A percentile compares a stretch with the other conserved stretches of the same genome.
Conservation (phyloP, 352 stramenopile species). For the Peronospora belbahrii region DNA sequence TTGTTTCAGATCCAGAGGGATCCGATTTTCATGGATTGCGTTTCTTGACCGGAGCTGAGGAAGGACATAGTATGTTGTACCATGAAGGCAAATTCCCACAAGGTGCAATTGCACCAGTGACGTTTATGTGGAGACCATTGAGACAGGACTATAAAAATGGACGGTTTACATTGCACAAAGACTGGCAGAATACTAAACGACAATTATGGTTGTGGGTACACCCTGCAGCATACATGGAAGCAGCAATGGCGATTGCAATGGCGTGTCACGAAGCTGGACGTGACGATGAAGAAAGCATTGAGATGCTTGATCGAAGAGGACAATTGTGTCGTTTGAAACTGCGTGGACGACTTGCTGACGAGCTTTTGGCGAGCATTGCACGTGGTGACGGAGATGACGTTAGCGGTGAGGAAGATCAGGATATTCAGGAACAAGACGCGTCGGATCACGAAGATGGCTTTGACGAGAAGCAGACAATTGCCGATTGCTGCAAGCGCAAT, state of each 20-base stretch:
- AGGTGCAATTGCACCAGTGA: conserved; percentile 60
- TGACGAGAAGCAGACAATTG: conserved; percentile 3
- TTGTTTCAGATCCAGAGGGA: conserved; percentile 55
- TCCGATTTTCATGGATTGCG: conserved; percentile 52
- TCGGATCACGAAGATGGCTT: conserved; percentile 60
- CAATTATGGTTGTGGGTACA: conserved; percentile 81
- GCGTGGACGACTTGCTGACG: conserved; percentile 40
- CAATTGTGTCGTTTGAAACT: conserved; percentile 58
- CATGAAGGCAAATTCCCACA: conserved; percentile 44
- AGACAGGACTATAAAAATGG: conserved; percentile 18
- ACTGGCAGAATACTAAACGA: conserved; percentile 41
- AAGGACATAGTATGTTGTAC: conserved; percentile 50
- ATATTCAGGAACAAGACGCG: conserved; percentile 8
- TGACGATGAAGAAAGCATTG: conserved; percentile 37
- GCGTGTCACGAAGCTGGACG: conserved; percentile 43
- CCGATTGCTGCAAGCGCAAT: conserved; percentile 9
- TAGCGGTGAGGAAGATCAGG: not conserved
- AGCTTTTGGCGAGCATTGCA: conserved; percentile 25
- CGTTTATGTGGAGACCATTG: conserved; percentile 66
- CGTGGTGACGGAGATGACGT: not conserved
- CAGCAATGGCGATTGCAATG: conserved; percentile 42
- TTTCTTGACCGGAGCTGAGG: conserved; percentile 43
- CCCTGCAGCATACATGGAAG: conserved; percentile 64
- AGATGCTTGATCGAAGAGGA: conserved; percentile 62
- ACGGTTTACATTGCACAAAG: conserved; percentile 29